Base-by-base conservation (phyloP, 192 early-diverging fungal genomes). In the Funneliformis mosseae region DNA sequence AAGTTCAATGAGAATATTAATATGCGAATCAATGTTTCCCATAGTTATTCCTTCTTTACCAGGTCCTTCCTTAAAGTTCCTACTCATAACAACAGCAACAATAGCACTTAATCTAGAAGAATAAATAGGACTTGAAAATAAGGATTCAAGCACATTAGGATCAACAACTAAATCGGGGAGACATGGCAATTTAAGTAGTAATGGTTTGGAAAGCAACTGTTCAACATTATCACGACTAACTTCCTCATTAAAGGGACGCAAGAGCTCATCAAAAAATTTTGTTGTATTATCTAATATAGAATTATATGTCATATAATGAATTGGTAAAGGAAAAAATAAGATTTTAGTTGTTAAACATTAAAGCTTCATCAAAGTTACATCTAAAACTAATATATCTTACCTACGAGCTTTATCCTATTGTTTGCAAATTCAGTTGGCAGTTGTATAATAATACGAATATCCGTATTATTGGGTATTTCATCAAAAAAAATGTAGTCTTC, bases 181-280 rank as follows among this genome's bases (percentile, higher is more conserved):
- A 25, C 18, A 38, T 73, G 70, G 70, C 23, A 73, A 45, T 73
- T 73, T 45, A 12, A 21, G 4, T 23, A 45, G 71, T 45, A 73
- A n/a, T n/a, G 41, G 10, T 45, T 0, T 8, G 0, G 4, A 5
- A 72, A 72, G 4, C 0, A 16, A 72, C 16, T 8, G 4, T 10
- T 72, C 23, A 72, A 72, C 8, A 72, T 72, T 72, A 42, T n/a
- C 41, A 43, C 42, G 9, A 33, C 2, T 73, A 39, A 73, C 16
- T 46, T 38, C 4, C 21, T 73, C 42, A 73, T 73, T 18, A 39
- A 73, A 73, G n/a, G 71, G 71, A 45, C 5, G 18, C 8, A 39
- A 72, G 70, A 72, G 42, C 41, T 3, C 16, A 25, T 25, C 4
- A 43, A 72, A 43, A 72, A 8, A 72, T 43, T 10, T 11, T 18